Percentiles rank a stretch among this genome's conserved stretches.
These are phyloP conservation scores for Globisporangium acanthophoron DNA, from an alignment of 352 stramenopile species.

Conservation along the genomic window DNA sequence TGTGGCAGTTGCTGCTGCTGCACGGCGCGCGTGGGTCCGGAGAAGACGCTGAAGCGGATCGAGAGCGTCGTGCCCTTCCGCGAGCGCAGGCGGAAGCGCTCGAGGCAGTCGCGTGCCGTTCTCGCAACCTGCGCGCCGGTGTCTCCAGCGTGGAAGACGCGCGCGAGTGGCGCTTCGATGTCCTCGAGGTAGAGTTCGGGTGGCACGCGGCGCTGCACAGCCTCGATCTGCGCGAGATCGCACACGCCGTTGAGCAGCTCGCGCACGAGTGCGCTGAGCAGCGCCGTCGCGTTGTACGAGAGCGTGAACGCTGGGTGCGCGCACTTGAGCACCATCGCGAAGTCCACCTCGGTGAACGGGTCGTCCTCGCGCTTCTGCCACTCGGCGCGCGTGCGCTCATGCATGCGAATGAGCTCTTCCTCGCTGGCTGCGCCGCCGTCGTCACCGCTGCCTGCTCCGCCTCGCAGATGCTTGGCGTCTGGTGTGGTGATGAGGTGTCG, in stretches of 20 bases:
- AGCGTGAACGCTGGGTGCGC: conserved; percentile 57
- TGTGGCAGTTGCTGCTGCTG: conserved; percentile 8
- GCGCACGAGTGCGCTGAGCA: conserved; percentile 45
- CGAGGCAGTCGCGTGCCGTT: conserved; percentile 14
- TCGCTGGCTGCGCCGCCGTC: conserved; percentile 10
- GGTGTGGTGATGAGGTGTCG: conserved; percentile 32
- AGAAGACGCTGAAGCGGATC: conserved; percentile 36
- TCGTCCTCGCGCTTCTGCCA: conserved; percentile 57
- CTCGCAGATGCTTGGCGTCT: conserved; percentile 39
- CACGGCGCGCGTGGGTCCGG: conserved; percentile 3
- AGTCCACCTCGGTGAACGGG: conserved; percentile 55
- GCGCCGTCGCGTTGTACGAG: conserved; percentile 40
- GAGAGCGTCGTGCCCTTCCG: conserved; percentile 31
- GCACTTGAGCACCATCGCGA: conserved; percentile 53
- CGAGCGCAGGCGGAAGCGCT: conserved; percentile 31
- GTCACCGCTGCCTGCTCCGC: not conserved
- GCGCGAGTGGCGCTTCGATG: conserved; percentile 10
- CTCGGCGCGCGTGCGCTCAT: conserved; percentile 42
- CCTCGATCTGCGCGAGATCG: conserved; percentile 31
- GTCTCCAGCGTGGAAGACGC: conserved; percentile 11
- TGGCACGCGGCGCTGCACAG: conserved; percentile 17
- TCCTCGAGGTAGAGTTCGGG: conserved; percentile 17
- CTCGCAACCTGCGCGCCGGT: conserved; percentile 10
- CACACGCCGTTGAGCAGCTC: conserved; percentile 50
- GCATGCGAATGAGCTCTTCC: conserved; percentile 31